Conservation (phyloP, 345 rosid genomes). For the Linum trigynum region DNA sequence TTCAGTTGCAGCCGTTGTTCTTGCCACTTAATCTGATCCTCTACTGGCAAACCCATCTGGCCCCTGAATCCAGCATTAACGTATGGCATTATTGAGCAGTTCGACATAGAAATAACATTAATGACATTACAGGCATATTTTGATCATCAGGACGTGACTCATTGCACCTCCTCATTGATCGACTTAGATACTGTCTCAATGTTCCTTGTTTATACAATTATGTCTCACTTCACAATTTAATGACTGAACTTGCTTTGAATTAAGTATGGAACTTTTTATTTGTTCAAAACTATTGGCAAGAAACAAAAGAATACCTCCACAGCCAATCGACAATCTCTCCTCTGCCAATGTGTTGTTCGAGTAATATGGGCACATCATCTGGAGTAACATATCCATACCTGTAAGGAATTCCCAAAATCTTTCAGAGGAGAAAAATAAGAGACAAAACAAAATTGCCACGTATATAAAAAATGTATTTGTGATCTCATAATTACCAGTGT, state of each 20-base stretch:
- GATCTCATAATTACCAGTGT: conserved; percentile 53
- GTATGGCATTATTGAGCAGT: not conserved
- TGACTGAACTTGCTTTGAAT: not conserved
- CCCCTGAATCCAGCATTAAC: conserved; percentile 46
- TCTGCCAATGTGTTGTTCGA: conserved; percentile 62
- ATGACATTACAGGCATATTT: not conserved
- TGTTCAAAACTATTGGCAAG: not conserved
- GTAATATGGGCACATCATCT: conserved; percentile 55
- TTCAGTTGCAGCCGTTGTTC: conserved; percentile 46
- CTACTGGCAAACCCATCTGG: conserved; percentile 73
- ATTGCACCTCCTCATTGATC: not conserved
- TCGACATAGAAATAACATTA: not conserved
- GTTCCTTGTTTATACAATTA: not conserved
- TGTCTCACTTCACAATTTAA: not conserved
- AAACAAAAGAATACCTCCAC: conserved; percentile 53
- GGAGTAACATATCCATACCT: conserved; percentile 91
- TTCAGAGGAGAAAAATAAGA: not conserved
- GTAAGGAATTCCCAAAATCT: conserved; percentile 1
- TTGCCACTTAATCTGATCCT: conserved; percentile 53
- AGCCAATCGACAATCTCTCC: conserved; percentile 71
- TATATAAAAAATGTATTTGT: conserved; percentile 5
- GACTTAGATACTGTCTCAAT: not conserved
- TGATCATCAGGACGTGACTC: not conserved
- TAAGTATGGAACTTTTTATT: not conserved
- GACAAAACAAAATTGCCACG: not conserved